Evolutionary conservation across 2,329 filamentous ascomycete species (phyloP).

Genomic region (Calonectria naviculata): DNA sequence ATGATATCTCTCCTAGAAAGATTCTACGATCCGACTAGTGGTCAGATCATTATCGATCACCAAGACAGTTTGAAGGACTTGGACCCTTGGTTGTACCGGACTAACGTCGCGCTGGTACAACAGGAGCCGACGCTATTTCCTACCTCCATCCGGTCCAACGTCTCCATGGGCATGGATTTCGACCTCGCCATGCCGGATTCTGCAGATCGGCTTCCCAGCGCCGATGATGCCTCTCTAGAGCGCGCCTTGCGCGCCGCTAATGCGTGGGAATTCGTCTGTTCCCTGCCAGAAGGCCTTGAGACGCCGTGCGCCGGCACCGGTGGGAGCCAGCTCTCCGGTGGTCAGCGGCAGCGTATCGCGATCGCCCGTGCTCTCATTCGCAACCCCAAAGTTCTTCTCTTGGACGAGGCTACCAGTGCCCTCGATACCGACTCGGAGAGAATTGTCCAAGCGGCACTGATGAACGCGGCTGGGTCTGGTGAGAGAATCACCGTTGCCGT

Average conservation of each 20-base stretch:
- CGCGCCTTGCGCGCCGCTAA: slow-evolving; percentile 56
- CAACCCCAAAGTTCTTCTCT: not conserved
- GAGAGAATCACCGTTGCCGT: slow-evolving; percentile 21
- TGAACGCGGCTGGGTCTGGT: not conserved
- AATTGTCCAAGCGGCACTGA: not conserved
- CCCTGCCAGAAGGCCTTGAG: slow-evolving; percentile 39
- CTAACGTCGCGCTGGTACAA: slow-evolving; percentile 62
- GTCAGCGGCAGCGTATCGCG: slow-evolving; percentile 66
- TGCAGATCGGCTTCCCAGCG: slow-evolving; percentile 36
- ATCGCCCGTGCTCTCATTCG: slow-evolving; percentile 60
- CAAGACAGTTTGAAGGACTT: too few relatives aligned
- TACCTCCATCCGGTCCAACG: slow-evolving; percentile 83
- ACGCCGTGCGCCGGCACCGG: slow-evolving; percentile 41
- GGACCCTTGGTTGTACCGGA: slow-evolving; percentile 58
- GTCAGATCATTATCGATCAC: slow-evolving; percentile 58
- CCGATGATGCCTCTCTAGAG: too few relatives aligned
- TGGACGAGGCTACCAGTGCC: not conserved
- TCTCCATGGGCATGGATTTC: slow-evolving; percentile 57
- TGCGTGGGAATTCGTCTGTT: slow-evolving; percentile 56
- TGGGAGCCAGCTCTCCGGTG: slow-evolving; percentile 56
- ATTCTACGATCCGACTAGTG: slow-evolving; percentile 53
- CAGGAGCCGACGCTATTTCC: slow-evolving; percentile 76
- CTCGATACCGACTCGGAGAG: slow-evolving; percentile 8
- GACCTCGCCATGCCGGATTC: slow-evolving; percentile 26
- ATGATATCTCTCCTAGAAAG: slow-evolving; percentile 61